A percentile compares a stretch with the other conserved stretches of the same genome.
Evolutionary conservation across 148 eudicot genomes (phyloP).

Genomic region (Agrostemma githago): DNA sequence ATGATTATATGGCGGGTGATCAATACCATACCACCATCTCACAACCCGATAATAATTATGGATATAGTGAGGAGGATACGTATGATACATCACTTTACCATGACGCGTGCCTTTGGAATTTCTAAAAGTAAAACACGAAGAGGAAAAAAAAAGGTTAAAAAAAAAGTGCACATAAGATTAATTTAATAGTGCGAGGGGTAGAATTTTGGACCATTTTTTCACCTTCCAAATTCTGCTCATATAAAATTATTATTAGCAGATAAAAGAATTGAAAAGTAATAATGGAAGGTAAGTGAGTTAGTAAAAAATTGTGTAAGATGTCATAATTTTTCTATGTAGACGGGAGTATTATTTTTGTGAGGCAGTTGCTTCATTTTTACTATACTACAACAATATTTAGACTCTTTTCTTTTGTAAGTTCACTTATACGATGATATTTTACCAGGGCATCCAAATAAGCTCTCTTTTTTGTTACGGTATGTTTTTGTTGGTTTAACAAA

Average conservation of each 20-base stretch:
- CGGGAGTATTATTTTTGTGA: neutral
- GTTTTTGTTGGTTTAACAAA: no score
- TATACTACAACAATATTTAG: no score
- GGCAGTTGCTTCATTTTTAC: neutral
- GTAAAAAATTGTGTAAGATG: no score
- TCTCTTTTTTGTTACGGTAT: no score
- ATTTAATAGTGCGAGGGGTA: neutral
- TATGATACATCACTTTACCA: conserved; percentile 32
- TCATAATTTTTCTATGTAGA: no score
- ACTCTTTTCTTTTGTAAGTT: neutral
- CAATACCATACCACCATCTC: conserved; percentile 23
- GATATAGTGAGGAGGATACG: conserved; percentile 22
- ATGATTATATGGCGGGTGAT: conserved; percentile 30
- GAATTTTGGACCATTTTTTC: conserved; percentile 12
- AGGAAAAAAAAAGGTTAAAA: neutral
- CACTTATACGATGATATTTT: neutral
- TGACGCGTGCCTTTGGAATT: conserved; percentile 53
- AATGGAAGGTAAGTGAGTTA: neutral
- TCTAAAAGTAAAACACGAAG: conserved; percentile 8
- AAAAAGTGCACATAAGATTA: neutral
- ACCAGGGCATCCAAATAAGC: no score
- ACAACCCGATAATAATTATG: conserved; percentile 16
- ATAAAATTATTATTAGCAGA: neutral
- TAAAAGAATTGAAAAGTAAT: no score
- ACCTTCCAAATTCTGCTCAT: conserved; percentile 8